phyloP scores from a whole-genome alignment of 495 filamentous ascomycete species.

The Parachaetomium inaequale region DNA sequence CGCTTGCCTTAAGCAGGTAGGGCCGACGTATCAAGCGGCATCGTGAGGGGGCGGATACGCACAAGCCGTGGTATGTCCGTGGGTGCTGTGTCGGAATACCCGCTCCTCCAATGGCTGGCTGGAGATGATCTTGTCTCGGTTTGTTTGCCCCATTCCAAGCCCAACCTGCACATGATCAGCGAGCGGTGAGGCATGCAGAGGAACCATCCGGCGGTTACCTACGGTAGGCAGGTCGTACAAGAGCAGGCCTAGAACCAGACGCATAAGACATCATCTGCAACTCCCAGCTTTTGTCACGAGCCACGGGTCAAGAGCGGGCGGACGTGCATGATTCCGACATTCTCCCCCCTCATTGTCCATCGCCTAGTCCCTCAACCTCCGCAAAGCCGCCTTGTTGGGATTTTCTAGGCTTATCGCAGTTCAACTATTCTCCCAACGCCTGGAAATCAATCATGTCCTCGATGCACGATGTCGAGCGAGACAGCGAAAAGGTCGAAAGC shows the following conservation, averaged over 20 bases:
- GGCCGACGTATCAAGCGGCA: too few species aligned
- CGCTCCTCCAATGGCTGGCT: not conserved
- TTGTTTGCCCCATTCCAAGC: not conserved
- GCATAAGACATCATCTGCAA: too few species aligned
- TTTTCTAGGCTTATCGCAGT: too few species aligned
- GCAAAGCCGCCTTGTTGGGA: too few species aligned
- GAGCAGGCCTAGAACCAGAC: too few species aligned
- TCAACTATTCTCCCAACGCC: too few species aligned
- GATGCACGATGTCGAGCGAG: not conserved
- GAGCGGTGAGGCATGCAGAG: not conserved
- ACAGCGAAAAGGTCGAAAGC: not conserved
- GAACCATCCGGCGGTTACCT: not conserved
- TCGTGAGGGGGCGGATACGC: too few species aligned
- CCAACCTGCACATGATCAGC: not conserved
- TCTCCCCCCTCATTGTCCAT: too few species aligned
- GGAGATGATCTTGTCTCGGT: not conserved
- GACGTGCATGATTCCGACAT: too few species aligned
- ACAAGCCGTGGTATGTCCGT: not conserved
- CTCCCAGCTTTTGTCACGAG: not conserved
- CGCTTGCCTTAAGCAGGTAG: too few species aligned
- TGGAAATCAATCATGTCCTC: not conserved
- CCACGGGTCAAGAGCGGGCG: too few species aligned
- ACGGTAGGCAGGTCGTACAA: not conserved
- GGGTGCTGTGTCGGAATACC: not conserved
- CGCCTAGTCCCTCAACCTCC: too few species aligned